Base-by-base conservation (phyloP, 176 grass and related monocot genomes). In the bread wheat (Triticum aestivum) region DNA sequence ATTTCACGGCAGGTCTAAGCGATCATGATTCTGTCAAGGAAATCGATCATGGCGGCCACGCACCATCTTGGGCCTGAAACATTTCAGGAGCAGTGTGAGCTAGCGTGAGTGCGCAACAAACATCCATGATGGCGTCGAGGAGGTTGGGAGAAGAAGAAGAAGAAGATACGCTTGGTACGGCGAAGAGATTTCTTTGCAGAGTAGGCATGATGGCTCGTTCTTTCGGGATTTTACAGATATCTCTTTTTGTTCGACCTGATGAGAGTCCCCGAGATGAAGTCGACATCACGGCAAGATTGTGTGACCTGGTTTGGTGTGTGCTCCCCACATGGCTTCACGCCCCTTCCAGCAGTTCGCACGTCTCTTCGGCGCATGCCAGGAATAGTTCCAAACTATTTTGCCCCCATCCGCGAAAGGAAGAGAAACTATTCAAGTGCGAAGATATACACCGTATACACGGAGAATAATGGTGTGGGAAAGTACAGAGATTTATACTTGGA, bases 311-410 rank as follows among this genome's bases (percentile, higher is more conserved):
- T 63, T 73, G 64, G 65, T 79, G 65, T 88, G 85, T 89, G 83
- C 87, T 88, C 84, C 77, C 73, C 90, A 90, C 92, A 92, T 94
- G 92, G 84, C 33, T 27, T 81, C 82, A 75, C 71, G 24, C 62
- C 11, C 79, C 44, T 27, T 65, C 73, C 37, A 79, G 80, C 85
- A 79, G 45, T 52, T 33, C 35, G 79, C 62, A 41, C 80, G 20
- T 74, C 80, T 61, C 80, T 62, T 34, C 56, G 20, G 59, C 11
- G 30, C 56, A 72, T 30, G 66, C 51, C 58, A 32, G 5, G 26
- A 47, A 87, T 10, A 33, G 85, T 37, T 44, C 58, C 71, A 71
- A 62, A 44, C 26, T 38, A 8, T 89, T 69, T 21, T 77, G 47
- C 61, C 21, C 71, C 47, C 41, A 42, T 89, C 69, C 15, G 13